Percentiles rank a stretch among this genome's conserved stretches.
Evolutionary conservation across 768 basidiomycete species (phyloP).

Genomic region (Phaffia australis): DNA sequence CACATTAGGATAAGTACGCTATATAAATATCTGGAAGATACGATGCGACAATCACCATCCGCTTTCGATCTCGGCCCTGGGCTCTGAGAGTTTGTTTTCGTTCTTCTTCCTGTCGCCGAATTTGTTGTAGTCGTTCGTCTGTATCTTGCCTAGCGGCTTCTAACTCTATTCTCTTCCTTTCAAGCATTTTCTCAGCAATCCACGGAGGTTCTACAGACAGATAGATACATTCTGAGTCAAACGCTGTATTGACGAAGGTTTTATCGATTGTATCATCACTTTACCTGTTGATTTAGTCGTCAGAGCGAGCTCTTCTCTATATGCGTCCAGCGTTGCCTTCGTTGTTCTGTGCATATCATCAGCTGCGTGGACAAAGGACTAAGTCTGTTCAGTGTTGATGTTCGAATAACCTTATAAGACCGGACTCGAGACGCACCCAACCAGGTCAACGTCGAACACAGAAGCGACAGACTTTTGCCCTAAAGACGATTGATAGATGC

Average conservation of each 20-base stretch:
- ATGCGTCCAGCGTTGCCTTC: slow-evolving; percentile 11
- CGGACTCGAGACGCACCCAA: background rate
- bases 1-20: background rate
- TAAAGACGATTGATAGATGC: slow-evolving; percentile 32
- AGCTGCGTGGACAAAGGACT: background rate
- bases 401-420: background rate
- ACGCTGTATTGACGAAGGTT: slow-evolving; percentile 2
- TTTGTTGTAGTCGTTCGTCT: slow-evolving; percentile 34
- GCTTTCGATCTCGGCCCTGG: slow-evolving; percentile 43
- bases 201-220: slow-evolving; percentile 51
- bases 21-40: background rate
- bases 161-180: slow-evolving; percentile 53
- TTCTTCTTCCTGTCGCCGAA: background rate
- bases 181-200: slow-evolving; percentile 62
- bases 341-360: slow-evolving; percentile 16
- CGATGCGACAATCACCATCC: slow-evolving; percentile 42
- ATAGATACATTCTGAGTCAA: background rate
- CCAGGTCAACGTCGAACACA: slow-evolving; percentile 14
- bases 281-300: slow-evolving; percentile 9
- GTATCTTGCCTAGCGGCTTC: slow-evolving; percentile 59
- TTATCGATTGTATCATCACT: background rate
- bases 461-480: slow-evolving; percentile 62
- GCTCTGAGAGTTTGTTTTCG: background rate
- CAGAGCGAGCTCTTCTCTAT: slow-evolving; percentile 3
- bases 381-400: background rate